Evolutionary conservation across 306 rosid genomes (phyloP).

Genomic region (Sechiopsis laciniata): DNA sequence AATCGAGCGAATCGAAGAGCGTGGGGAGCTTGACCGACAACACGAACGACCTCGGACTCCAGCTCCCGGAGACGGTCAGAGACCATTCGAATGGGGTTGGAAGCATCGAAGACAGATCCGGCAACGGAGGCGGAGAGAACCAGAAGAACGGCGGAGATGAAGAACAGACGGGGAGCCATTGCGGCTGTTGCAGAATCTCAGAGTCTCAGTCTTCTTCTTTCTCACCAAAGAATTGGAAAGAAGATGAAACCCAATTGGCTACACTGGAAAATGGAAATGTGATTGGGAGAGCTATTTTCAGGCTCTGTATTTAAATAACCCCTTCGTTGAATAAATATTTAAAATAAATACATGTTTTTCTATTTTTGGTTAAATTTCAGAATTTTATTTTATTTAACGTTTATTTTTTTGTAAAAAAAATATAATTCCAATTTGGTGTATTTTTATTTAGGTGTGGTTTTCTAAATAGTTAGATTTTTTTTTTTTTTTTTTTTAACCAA

Average conservation of each 20-base stretch:
- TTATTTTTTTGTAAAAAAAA: no score
- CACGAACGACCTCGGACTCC: slow-evolving; percentile 44
- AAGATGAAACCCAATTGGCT: not conserved
- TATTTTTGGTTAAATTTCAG: no score
- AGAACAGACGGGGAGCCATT: slow-evolving; percentile 46
- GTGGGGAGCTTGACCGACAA: slow-evolving; percentile 48
- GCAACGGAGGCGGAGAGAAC: slow-evolving; percentile 38
- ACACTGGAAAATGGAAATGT: not conserved
- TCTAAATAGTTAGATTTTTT: no score
- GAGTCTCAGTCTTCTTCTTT: not conserved
- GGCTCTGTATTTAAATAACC: not conserved
- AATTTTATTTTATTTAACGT: no score
- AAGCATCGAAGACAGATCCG: slow-evolving; percentile 53
- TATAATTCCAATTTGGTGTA: no score
- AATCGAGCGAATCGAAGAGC: slow-evolving; percentile 74
- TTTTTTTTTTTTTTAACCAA: no score
- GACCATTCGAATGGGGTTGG: slow-evolving; percentile 61
- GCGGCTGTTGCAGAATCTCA: not conserved
- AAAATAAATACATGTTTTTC: not conserved
- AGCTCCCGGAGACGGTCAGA: slow-evolving; percentile 46
- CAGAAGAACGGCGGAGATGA: slow-evolving; percentile 29
- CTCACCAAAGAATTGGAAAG: slow-evolving; percentile 17
- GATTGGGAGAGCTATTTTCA: not conserved
- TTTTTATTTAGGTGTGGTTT: no score
- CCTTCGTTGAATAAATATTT: not conserved